These are phyloP conservation scores for Pleurotus platypus DNA, from an alignment of 768 basidiomycete species.

Conservation along the genomic window DNA sequence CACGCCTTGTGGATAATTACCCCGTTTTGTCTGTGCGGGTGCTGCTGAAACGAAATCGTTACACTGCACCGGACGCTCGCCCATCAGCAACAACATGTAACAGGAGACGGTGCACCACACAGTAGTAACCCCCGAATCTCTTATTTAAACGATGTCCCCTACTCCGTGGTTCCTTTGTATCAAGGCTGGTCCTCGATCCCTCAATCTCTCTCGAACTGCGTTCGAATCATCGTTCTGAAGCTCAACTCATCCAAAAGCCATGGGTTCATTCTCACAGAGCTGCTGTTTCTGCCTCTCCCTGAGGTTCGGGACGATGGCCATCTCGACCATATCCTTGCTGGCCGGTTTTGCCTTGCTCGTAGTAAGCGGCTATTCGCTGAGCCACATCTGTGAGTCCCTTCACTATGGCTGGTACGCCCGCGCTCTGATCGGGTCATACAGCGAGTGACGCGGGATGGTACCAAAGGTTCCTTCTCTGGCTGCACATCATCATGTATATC, in stretches of 20 bases:
- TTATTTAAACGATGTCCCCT: neutral
- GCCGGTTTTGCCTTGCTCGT: conserved; percentile 1
- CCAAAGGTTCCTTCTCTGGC: conserved; percentile 5
- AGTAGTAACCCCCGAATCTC: neutral
- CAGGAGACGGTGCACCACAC: conserved; percentile 3
- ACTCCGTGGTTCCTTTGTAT: neutral
- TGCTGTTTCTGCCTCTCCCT: conserved; percentile 7
- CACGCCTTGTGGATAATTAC: neutral
- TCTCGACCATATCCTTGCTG: neutral
- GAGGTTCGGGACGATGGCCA: neutral
- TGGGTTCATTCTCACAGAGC: conserved; percentile 6
- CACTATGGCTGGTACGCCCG: neutral
- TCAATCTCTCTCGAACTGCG: neutral
- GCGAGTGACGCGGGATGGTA: conserved; percentile 2
- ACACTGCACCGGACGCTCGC: neutral
- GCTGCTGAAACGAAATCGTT: neutral
- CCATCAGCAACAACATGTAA: conserved; percentile 1
- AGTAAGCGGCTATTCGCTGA: neutral
- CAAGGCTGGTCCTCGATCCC: conserved; percentile 4
- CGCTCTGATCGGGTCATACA: neutral
- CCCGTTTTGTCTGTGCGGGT: neutral
- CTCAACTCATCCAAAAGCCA: neutral
- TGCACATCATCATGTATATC: conserved; percentile 6
- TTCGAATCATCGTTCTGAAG: too few relatives aligned
- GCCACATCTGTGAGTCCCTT: neutral